Evolutionary conservation across 345 rosid species (phyloP), one percentile per base, ranked within the genome.

Genomic region (Euphorbia peplus): DNA sequence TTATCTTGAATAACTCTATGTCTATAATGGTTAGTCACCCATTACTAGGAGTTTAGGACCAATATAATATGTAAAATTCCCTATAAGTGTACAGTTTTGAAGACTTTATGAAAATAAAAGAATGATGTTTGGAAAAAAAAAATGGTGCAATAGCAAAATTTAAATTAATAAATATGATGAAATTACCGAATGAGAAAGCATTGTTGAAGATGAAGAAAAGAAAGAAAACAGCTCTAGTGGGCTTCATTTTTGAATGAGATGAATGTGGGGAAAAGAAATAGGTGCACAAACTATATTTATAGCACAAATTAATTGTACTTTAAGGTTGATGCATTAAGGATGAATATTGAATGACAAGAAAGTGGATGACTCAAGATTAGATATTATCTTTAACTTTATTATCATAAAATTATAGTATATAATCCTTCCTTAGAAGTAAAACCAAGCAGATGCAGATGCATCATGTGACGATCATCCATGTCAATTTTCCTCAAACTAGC

Each of bases 361-460:
- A 66, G 60, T 10, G 25, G 2, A 19, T 32, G 39, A 44, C 22
- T 46, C 37, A 15, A n/a, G n/a, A n/a, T n/a, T n/a, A n/a, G n/a
- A n/a, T n/a, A 18, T 59, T 29, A 16, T 51, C 54, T 12, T n/a
- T n/a, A n/a, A n/a, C n/a, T n/a, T n/a, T n/a, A 2, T 32, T 32
- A n/a, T n/a, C n/a, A n/a, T n/a, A n/a, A n/a, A n/a, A 32, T 2
- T 32, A 30, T 32, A 2, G 37, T 32, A 6, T 32, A 32, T 2
- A 35, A 53, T 37, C 62, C 62, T 67, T 37, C 70, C 70, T 67
- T 67, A 15, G 39, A 67, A 67, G 70, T 26, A 67, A 67, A 37
- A 12, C 19, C 32, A 52, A 30, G n/a, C n/a, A n/a, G n/a, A n/a
- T n/a, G n/a, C 53, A 52, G 28, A 32, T 7, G 22, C 28, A 55